Evolutionary conservation across 192 early-diverging fungal species (phyloP).

Genomic region (Gamsiella multidivaricata): DNA sequence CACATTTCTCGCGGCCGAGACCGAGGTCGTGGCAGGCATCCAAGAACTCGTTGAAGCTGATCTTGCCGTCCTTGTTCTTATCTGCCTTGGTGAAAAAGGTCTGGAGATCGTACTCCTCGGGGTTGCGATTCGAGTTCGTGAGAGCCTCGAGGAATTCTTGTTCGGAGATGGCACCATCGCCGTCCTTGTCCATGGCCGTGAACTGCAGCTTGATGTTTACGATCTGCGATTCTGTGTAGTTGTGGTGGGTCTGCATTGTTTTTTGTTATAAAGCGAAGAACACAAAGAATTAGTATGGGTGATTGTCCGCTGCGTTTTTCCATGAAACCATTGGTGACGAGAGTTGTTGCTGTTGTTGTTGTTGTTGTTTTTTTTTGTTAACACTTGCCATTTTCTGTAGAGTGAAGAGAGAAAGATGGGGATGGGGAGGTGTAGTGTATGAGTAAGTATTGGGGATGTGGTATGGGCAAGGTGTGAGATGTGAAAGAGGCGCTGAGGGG

Average conservation of each 20-base stretch:
- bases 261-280: too few species aligned
- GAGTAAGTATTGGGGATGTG: too few species aligned
- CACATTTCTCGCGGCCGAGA: not conserved
- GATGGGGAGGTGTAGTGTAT: too few species aligned
- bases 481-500: too few species aligned
- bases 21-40: constrained; percentile 53
- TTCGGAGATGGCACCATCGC: constrained; percentile 48
- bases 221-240: constrained; percentile 25
- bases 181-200: constrained; percentile 53
- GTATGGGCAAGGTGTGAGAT: too few species aligned
- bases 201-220: constrained; percentile 48
- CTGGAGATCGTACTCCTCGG: constrained; percentile 73
- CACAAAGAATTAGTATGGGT: too few species aligned
- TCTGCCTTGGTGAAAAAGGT: constrained; percentile 78
- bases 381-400: too few species aligned
- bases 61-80: constrained; percentile 74
- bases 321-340: too few species aligned
- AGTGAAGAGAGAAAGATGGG: too few species aligned
- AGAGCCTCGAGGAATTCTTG: constrained; percentile 44
- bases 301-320: too few species aligned
- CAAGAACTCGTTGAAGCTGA: constrained; percentile 72
- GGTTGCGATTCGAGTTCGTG: constrained; percentile 61
- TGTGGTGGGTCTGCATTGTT: constrained; percentile 7
- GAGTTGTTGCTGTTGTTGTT: too few species aligned
- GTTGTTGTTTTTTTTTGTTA: too few species aligned